Base-by-base conservation (phyloP, 805 yeast genomes). In the Metschnikowia bowlesiae region DNA sequence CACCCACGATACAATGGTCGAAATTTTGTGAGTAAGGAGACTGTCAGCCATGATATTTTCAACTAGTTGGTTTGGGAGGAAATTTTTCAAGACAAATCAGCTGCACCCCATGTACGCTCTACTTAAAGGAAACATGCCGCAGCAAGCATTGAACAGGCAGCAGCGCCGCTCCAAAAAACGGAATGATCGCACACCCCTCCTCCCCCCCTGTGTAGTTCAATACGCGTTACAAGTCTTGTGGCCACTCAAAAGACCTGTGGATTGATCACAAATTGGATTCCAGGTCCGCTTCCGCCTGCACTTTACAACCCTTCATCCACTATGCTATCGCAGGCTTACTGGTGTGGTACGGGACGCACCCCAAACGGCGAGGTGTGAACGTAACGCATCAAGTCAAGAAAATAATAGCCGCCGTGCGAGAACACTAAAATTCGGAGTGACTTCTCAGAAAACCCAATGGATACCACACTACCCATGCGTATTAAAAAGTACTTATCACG, bases 1-100 rank as follows among this genome's bases (percentile, higher is more conserved):
- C 3, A 69, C 72, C 61, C 81, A 79, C 7, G 90, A 76, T 13
- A 78, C 62, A 31, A 81, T 69, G 18, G 84, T 75, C 11, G 80
- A 60, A 39, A 75, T 67, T 61, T 76, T 74, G 48, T 71, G 69
- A 18, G 76, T 59, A 44, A 52, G 50, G 16, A 58, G 58, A 34
- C 51, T 56, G 53, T 56, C 52, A 16, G 46, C 31, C 41, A 37
- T 44, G 4, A 10, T 31, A 7, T 16, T 35, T 11, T 36, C n/a
- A 31, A 14, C 11, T 9, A 22, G 38, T 6, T 33, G 14, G 22
- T 11, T 18, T 11, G 8, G 28, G 28, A 42, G 18, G 33, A 42
- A n/a, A 22, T 13, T 32, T 42, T 33, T 33, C 8, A 9, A 42
- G 33, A 8, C 30, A 5, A 38, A 16, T 28, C 26, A 28, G 34